Evolutionary conservation across 2,329 filamentous ascomycete species (phyloP).

Genomic region (Talaromyces sp.): DNA sequence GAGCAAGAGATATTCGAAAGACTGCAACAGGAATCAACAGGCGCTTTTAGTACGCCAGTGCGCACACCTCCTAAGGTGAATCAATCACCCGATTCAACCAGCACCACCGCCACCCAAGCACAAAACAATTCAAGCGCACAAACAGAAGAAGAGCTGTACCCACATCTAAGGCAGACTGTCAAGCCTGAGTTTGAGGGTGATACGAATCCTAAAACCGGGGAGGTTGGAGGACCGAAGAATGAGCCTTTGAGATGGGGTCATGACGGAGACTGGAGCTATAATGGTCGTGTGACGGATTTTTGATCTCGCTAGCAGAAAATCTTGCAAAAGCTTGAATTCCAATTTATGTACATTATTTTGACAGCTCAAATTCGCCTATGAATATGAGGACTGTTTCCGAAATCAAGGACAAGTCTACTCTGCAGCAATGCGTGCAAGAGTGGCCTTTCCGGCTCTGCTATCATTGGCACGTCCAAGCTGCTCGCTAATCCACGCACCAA

Average conservation of each 20-base stretch:
- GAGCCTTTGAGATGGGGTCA: conserved; percentile 86
- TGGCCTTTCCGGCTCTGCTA: conserved; percentile 52
- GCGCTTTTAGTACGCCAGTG: conserved; percentile 64
- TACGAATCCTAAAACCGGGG: conserved; percentile 84
- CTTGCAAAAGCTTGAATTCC: not conserved
- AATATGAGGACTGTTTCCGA: not conserved
- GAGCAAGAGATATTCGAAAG: conserved; percentile 88
- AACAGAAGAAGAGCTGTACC: conserved; percentile 52
- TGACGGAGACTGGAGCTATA: conserved; percentile 81
- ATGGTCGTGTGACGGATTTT: conserved; percentile 92
- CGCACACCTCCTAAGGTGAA: conserved; percentile 42
- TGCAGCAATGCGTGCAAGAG: conserved; percentile 34
- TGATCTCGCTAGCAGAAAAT: conserved; percentile 26
- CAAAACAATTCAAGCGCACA: conserved; percentile 37
- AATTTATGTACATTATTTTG: not conserved
- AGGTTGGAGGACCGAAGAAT: conserved; percentile 95
- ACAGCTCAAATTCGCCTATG: not conserved
- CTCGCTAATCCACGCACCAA: conserved; percentile 53
- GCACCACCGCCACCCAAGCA: conserved; percentile 35
- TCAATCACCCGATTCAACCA: conserved; percentile 41
- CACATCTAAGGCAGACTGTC: conserved; percentile 68
- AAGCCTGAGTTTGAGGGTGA: conserved; percentile 92
- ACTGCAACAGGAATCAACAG: conserved; percentile 72
- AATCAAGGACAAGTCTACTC: conserved; percentile 14
- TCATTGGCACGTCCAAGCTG: conserved; percentile 50